These are phyloP conservation scores for Penicillium olsonii DNA, from an alignment of 2,329 filamentous ascomycete genomes.

Conservation along the genomic window DNA sequence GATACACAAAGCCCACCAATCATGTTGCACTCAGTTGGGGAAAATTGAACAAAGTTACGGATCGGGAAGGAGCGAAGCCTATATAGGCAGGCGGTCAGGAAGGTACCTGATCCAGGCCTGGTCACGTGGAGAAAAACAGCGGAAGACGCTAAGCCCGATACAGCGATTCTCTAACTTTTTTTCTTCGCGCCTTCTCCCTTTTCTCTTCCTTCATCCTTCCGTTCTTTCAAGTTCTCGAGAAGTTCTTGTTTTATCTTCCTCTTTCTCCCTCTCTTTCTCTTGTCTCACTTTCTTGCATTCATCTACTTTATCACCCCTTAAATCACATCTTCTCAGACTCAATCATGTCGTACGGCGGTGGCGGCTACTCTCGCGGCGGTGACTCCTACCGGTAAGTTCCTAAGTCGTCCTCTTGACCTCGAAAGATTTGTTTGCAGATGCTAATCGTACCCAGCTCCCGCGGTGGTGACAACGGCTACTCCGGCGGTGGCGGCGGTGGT, in stretches of 20 bases:
- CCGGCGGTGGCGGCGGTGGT: slow-evolving; percentile 51
- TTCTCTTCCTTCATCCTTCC: slow-evolving; percentile 24
- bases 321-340: slow-evolving; percentile 19
- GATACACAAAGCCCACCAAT: neutral
- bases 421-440: neutral
- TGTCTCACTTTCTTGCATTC: slow-evolving; percentile 8
- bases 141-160: slow-evolving; percentile 29
- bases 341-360: slow-evolving; percentile 73
- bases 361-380: slow-evolving; percentile 53
- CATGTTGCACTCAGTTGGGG: neutral
- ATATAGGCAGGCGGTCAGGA: slow-evolving; percentile 4
- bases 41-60: neutral
- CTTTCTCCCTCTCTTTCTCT: slow-evolving; percentile 20
- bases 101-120: neutral
- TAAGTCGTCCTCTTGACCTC: neutral
- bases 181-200: slow-evolving; percentile 28
- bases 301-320: slow-evolving; percentile 3
- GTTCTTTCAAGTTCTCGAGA: slow-evolving; percentile 13
- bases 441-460: slow-evolving; percentile 33
- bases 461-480: slow-evolving; percentile 54
- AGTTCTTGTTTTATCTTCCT: slow-evolving; percentile 31
- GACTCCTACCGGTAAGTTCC: slow-evolving; percentile 53
- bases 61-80: neutral
- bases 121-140: slow-evolving; percentile 10
- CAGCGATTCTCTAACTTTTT: slow-evolving; percentile 25